Conservation (phyloP, 495 filamentous ascomycete species). For the Lepraria neglecta region DNA sequence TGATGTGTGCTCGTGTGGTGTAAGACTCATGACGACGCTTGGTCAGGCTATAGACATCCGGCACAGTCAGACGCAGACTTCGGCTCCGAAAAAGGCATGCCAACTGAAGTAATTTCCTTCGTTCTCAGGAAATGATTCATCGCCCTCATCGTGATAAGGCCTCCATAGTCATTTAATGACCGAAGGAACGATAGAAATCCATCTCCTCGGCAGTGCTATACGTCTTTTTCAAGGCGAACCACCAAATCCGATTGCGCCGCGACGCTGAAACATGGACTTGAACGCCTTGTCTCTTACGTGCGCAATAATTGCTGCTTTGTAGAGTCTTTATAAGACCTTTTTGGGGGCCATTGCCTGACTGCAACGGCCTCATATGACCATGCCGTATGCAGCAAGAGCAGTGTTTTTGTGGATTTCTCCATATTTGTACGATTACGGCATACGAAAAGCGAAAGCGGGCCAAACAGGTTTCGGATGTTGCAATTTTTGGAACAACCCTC, state of each 20-base stretch:
- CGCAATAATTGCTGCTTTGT: neutral
- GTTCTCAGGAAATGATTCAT: neutral
- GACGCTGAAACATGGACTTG: neutral
- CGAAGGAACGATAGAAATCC: neutral
- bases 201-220: neutral
- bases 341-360: slow-evolving; percentile 1
- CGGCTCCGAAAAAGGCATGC: neutral
- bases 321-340: neutral
- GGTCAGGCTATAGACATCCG: neutral
- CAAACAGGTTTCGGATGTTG: neutral
- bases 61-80: slow-evolving; percentile 1
- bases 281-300: neutral
- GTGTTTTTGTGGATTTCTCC: too few relatives aligned
- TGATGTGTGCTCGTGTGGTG: neutral
- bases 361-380: neutral
- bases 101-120: slow-evolving; percentile 4
- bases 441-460: neutral
- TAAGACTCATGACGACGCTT: neutral
- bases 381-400: slow-evolving; percentile 1
- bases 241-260: neutral
- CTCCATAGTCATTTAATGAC: neutral
- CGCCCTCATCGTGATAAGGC: neutral
- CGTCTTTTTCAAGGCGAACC: neutral
- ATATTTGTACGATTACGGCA: neutral
- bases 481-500: neutral